These are phyloP conservation scores for Bruguiera hainesii DNA, from an alignment of 441 rosid genomes.

Conservation along the genomic window DNA sequence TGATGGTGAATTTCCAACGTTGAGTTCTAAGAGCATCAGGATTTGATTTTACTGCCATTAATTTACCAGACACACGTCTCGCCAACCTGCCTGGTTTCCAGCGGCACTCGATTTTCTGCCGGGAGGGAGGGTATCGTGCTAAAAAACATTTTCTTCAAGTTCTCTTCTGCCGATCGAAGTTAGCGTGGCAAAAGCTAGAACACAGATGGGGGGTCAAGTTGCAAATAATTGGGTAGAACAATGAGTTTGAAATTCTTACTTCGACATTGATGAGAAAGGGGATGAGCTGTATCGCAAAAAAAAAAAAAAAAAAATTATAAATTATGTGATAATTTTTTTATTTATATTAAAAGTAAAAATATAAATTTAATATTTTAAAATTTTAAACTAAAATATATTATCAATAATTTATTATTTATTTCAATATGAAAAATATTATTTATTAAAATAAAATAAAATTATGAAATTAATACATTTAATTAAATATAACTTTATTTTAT, in stretches of 20 bases:
- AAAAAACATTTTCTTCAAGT: conserved; percentile 39
- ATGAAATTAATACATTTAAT: too few relatives aligned
- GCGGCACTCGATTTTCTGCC: conserved; percentile 30
- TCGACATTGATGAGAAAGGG: conserved; percentile 78
- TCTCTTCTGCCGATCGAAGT: conserved; percentile 17
- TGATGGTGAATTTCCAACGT: conserved; percentile 29
- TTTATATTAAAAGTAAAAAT: too few relatives aligned
- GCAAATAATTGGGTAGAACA: not conserved
- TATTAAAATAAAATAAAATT: too few relatives aligned
- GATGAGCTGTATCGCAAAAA: not conserved
- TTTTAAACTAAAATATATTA: too few relatives aligned
- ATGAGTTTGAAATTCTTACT: conserved; percentile 14
- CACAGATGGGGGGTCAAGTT: not conserved
- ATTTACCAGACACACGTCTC: conserved; percentile 33
- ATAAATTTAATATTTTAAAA: too few relatives aligned
- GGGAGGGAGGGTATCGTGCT: conserved; percentile 45
- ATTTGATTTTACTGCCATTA: conserved; percentile 48
- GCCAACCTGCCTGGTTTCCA: conserved; percentile 70
- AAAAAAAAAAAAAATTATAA: too few relatives aligned
- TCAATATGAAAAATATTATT: too few relatives aligned
- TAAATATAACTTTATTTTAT: too few relatives aligned
- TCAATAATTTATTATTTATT: too few relatives aligned
- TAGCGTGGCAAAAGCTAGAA: not conserved
- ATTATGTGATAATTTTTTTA: too few relatives aligned
- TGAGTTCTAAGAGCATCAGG: conserved; percentile 35